Base-by-base conservation (phyloP, 2,329 filamentous ascomycete species). In the Aspergillus tanneri region DNA sequence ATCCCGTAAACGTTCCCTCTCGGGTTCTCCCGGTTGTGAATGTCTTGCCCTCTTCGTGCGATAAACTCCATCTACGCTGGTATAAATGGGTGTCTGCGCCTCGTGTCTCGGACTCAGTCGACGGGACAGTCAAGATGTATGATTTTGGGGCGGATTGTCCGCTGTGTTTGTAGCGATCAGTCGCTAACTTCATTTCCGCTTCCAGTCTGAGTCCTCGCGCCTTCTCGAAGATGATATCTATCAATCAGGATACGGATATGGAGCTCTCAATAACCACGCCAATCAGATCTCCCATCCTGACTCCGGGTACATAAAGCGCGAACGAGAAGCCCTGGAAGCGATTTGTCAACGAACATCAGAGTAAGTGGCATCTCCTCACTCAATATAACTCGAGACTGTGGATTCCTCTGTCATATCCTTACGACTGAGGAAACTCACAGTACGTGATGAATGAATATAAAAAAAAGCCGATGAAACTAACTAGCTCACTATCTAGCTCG, bases 331-430 rank as follows among this genome's bases (percentile, higher is more conserved):
- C 6, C 56, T 75, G 32, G 72, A 75, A 51, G 68, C 70, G 4
- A 75, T 75, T 52, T 74, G 72, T 55, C 72, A 75, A 54, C 64
- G 69, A 39, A 68, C 72, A 44, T 75, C 72, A n/a, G 72, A 75
- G 72, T 75, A 52, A 64, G 68, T 61, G 28, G 22, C 16, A 14
- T 9, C 8, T 36, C 18, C 18, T 28, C 23, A 34, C 4, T 38
- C 18, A 14, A 24, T 22, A 11, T 12, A 12, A 24, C 10, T 5
- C 12, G 22, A 25, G 21, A 22, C 4, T 25, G n/a, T n/a, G 34
- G 25, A 19, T 12, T n/a, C n/a, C n/a, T n/a, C n/a, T n/a, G n/a
- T n/a, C n/a, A n/a, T n/a, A n/a, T n/a, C n/a, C n/a, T n/a, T n/a
- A n/a, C n/a, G n/a, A n/a, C n/a, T n/a, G n/a, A n/a, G n/a, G n/a